Base-by-base conservation (phyloP, 2,329 filamentous ascomycete species). In the Monilinia polystroma region DNA sequence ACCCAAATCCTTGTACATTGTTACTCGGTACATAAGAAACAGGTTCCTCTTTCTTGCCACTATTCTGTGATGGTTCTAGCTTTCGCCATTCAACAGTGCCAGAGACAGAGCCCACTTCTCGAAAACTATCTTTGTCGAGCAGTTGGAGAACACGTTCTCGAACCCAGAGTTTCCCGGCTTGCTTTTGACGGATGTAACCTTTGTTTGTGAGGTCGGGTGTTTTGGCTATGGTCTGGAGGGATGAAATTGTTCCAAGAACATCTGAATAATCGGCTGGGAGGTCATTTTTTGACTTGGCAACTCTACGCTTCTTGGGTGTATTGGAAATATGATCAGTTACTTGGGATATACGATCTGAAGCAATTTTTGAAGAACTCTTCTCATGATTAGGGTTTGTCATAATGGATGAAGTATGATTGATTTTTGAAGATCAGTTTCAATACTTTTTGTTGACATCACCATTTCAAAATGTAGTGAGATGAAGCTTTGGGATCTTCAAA, bases 101-200 rank as follows among this genome's bases (percentile, higher is more conserved):
- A 2, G 83, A 84, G 0, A 87, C 80, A 54, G 83, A 86, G 0
- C 87, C 87, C 8, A 89, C 81, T 75, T 89, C 86, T 23, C 80
- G 78, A 69, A 88, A 87, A 32, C 79, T 83, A 2, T 79, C 82
- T 2, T 77, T 71, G 67, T 89, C 86, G 14, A 89, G 79, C n/a
- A 89, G 78, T 43, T 82, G 78, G 6, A 84, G 79, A 23, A 89
- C 83, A 3, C 86, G 79, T 72, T 89, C 86, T 29, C 86, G 81
- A 0, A 88, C 86, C 85, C 86, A 88, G 23, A 89, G 79, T 74
- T 89, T 89, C 1, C 87, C 87, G 3, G 85, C 82, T 75, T 85
- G 80, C 70, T 87, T 87, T 73, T 89, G 87, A 6, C 84, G 82
- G n/a, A 84, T 76, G 69, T 88, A 89, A 32, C 86, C 86, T 68